phyloP scores from a whole-genome alignment of 805 yeast genomes.

The Ogataea trehalophila region DNA sequence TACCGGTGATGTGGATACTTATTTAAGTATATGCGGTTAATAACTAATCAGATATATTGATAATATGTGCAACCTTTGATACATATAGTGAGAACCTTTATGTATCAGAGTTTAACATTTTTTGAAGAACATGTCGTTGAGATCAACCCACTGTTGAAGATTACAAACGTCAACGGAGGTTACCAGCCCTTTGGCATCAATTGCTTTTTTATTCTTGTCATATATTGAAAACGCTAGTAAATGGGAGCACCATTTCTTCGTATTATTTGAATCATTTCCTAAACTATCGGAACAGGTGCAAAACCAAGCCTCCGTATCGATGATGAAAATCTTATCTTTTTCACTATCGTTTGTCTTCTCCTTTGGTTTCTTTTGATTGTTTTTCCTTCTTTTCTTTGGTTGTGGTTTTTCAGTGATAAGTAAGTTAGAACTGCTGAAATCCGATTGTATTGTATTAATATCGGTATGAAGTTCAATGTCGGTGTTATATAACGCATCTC shows the following conservation, averaged over 20 bases:
- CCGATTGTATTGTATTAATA: too few species aligned
- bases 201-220: not conserved
- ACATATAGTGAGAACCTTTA: too few species aligned
- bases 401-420: too few species aligned
- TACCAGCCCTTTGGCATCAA: not conserved
- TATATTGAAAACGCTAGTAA: conserved; percentile 1
- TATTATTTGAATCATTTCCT: not conserved
- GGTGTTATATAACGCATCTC: too few species aligned
- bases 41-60: too few species aligned
- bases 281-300: conserved; percentile 8
- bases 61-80: too few species aligned
- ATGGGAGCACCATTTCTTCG: conserved; percentile 2
- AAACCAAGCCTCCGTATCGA: conserved; percentile 8
- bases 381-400: not conserved
- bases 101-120: conserved; percentile 4
- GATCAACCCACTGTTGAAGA: too few species aligned
- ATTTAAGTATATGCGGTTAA: too few species aligned
- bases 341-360: not conserved
- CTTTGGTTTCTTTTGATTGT: not conserved
- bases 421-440: too few species aligned
- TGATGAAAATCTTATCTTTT: not conserved
- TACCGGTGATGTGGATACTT: too few species aligned
- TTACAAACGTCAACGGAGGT: not conserved
- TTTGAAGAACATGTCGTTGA: not conserved
- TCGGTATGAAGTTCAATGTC: too few species aligned